Evolutionary conservation across 2,329 filamentous ascomycete species (phyloP).

Genomic region (Conoideocrella luteorostrata): DNA sequence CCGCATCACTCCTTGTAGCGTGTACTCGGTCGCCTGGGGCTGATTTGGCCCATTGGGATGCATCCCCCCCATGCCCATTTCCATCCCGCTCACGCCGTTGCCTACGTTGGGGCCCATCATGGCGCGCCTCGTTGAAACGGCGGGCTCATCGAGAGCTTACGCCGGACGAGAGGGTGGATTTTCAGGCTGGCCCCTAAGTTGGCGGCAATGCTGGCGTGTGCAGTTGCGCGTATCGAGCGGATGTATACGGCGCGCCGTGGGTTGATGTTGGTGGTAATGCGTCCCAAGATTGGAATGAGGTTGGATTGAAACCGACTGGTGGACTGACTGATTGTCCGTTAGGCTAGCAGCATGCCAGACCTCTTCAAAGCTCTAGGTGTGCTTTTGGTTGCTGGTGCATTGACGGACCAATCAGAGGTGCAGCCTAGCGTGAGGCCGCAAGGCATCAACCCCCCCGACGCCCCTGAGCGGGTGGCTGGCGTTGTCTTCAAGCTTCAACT

Average conservation of each 20-base stretch:
- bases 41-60: slow-evolving; percentile 41
- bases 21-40: slow-evolving; percentile 56
- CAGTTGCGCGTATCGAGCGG: neutral
- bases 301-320: too few species aligned
- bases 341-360: neutral
- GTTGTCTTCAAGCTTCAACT: too few species aligned
- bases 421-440: slow-evolving; percentile 25
- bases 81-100: slow-evolving; percentile 40
- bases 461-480: too few species aligned
- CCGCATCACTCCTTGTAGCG: slow-evolving; percentile 82
- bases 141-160: slow-evolving; percentile 31
- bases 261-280: too few species aligned
- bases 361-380: slow-evolving; percentile 16
- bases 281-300: too few species aligned
- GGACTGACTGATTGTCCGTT: neutral
- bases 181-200: slow-evolving; percentile 11
- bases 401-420: slow-evolving; percentile 23
- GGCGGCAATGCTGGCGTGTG: neutral
- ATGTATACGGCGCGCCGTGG: too few species aligned
- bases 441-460: slow-evolving; percentile 26
- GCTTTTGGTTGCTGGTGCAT: slow-evolving; percentile 10
- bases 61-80: slow-evolving; percentile 41
- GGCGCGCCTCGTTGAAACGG: slow-evolving; percentile 28
- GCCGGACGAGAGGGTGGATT: slow-evolving; percentile 15
- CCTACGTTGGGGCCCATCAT: slow-evolving; percentile 37